phyloP scores from a whole-genome alignment of 768 basidiomycete species.

The Daedalea quercina region DNA sequence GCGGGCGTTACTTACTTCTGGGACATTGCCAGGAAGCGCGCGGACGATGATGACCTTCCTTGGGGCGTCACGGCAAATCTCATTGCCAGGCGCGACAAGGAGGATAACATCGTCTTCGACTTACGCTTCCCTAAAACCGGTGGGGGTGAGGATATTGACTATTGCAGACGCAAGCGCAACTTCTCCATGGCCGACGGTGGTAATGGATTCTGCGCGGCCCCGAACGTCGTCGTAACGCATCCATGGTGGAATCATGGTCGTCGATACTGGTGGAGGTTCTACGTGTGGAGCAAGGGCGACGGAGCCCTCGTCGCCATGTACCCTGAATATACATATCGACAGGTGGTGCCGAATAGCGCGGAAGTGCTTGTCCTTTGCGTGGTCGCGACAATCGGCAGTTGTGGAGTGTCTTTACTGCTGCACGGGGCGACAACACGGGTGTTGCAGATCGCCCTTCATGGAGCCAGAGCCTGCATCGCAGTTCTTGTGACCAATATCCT shows the following conservation, averaged over 20 bases:
- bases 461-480: constrained; percentile 19
- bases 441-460: constrained; percentile 6
- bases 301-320: constrained; percentile 42
- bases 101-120: constrained; percentile 41
- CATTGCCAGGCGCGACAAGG: constrained; percentile 37
- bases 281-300: constrained; percentile 55
- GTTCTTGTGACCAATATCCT: constrained; percentile 34
- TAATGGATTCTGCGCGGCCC: constrained; percentile 42
- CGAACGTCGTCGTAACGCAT: constrained; percentile 43
- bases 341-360: constrained; percentile 42
- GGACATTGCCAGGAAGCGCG: constrained; percentile 49
- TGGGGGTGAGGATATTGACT: constrained; percentile 60
- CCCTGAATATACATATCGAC: constrained; percentile 39
- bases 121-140: constrained; percentile 53
- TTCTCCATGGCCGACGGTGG: constrained; percentile 26
- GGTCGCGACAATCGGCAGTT: background rate
- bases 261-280: constrained; percentile 44
- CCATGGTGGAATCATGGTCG: constrained; percentile 50
- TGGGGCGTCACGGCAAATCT: constrained; percentile 64
- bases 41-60: constrained; percentile 34
- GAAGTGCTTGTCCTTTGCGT: constrained; percentile 30
- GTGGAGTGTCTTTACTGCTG: background rate
- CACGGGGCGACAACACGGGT: background rate
- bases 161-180: constrained; percentile 41
- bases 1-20: constrained; percentile 56